Evolutionary conservation across 2,329 filamentous ascomycete genomes (phyloP).

Genomic region (Periglandula ipomoeae): DNA sequence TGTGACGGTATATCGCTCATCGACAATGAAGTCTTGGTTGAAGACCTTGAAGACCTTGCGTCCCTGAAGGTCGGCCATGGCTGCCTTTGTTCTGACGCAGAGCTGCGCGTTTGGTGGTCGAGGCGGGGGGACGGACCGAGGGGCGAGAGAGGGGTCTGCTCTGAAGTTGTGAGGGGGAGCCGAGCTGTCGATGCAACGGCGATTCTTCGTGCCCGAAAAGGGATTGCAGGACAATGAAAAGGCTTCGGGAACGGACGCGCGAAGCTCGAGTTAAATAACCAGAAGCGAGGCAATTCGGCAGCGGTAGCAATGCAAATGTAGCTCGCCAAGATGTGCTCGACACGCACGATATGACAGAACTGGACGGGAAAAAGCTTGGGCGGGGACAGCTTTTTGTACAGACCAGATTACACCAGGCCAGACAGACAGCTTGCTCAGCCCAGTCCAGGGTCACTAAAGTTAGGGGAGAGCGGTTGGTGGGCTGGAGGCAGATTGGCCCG

Average conservation of each 20-base stretch:
- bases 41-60: constrained; percentile 99
- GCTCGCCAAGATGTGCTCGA: background rate
- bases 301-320: background rate
- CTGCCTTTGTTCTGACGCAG: constrained; percentile 7
- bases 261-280: background rate
- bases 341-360: background rate
- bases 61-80: constrained; percentile 34
- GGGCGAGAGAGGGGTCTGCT: background rate
- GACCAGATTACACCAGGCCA: background rate
- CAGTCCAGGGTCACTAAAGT: background rate
- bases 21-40: constrained; percentile 98
- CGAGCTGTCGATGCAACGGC: background rate
- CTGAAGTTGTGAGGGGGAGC: background rate
- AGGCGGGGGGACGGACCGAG: constrained; percentile 1
- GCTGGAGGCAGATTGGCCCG: background rate
- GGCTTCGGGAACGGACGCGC: background rate
- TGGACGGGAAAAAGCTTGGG: constrained; percentile 1
- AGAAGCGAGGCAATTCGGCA: background rate
- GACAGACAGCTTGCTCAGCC: background rate
- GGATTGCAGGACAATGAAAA: background rate
- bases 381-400: constrained; percentile 3
- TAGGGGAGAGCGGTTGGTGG: background rate
- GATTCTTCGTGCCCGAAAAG: background rate
- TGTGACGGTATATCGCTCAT: constrained; percentile 95
- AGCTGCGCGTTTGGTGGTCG: constrained; percentile 1